phyloP scores from a whole-genome alignment of 2,329 filamentous ascomycete species.

The Paracamarosporium sp. region DNA sequence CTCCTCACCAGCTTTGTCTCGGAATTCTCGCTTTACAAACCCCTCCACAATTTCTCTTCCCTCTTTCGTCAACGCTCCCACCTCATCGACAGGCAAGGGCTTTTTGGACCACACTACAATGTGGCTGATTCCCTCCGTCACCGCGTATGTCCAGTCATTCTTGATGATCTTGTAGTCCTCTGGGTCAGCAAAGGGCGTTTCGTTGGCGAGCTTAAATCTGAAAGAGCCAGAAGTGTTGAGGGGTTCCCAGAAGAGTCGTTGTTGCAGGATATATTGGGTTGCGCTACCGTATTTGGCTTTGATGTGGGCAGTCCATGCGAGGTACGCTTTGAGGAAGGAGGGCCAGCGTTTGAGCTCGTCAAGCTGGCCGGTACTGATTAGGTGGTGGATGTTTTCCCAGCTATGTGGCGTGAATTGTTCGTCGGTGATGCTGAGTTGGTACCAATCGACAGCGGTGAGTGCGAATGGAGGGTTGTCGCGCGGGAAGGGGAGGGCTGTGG shows the following conservation, averaged over 20 bases:
- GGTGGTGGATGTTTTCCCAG: slow-evolving; percentile 38
- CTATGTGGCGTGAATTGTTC: slow-evolving; percentile 41
- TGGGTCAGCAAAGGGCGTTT: slow-evolving; percentile 60
- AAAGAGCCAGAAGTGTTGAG: slow-evolving; percentile 22
- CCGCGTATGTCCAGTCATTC: slow-evolving; percentile 71
- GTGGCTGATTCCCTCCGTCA: slow-evolving; percentile 62
- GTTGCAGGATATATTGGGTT: slow-evolving; percentile 62
- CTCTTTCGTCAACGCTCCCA: slow-evolving; percentile 39
- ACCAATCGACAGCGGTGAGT: slow-evolving; percentile 43
- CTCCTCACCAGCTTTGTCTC: slow-evolving; percentile 45
- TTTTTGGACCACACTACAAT: slow-evolving; percentile 61
- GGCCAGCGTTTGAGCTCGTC: slow-evolving; percentile 65
- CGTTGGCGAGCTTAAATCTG: slow-evolving; percentile 52
- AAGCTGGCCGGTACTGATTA: slow-evolving; percentile 58
- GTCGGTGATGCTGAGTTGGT: slow-evolving; percentile 41
- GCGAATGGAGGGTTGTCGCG: slow-evolving; percentile 42
- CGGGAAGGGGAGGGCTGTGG: slow-evolving; percentile 42
- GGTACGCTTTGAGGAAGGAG: slow-evolving; percentile 64
- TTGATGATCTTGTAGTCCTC: slow-evolving; percentile 63
- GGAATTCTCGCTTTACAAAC: slow-evolving; percentile 54
- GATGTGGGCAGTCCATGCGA: slow-evolving; percentile 63
- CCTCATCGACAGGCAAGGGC: slow-evolving; percentile 36
- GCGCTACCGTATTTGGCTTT: slow-evolving; percentile 64
- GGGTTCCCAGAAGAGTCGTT: slow-evolving; percentile 61
- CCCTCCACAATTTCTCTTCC: slow-evolving; percentile 35